Evolutionary conservation across 78 protist genomes (phyloP), one percentile per base, ranked within the genome.

Genomic region (Tieghemostelium lacteum): DNA sequence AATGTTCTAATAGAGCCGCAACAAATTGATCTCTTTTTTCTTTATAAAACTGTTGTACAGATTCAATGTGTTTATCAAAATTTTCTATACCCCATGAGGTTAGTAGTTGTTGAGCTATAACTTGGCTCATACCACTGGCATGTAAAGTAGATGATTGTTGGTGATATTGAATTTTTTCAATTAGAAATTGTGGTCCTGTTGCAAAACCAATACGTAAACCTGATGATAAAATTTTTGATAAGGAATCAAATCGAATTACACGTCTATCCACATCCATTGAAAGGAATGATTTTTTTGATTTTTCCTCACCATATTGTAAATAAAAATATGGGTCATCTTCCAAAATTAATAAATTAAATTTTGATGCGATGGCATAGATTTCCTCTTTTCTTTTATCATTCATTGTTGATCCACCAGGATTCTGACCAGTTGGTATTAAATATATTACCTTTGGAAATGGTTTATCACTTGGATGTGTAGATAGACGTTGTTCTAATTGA

Each of bases 301-400:
- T 16, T 0, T 33, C 16, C 3, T 0, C 16, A 5, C 36, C 74
- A 31, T 72, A 85, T 75, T 94, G 94, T 66, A 97, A 61, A 76
- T 60, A 96, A 55, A 78, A 96, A 89, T 97, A 97, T 29, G 99
- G 98, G 55, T 97, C 99, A 76, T 97, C 99, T 66, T 97, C 99
- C 5, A 96, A n/a, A 42, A 97, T 91, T 1, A 97, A 26, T 20
- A 97, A 33, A 50, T 96, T 76, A 61, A 92, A 92, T 22, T 76
- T 73, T 57, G 87, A 83, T 1, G 62, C 36, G 14, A 94, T 78
- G 29, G 16, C 31, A 77, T 86, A 93, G 5, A 96, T 2, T 40
- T 78, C 26, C 20, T 29, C 3, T 52, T 88, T 93, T 52, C 97
- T 58, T 34, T 86, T 80, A 40, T 63, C 26, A 28, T 95, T 28